phyloP scores from a whole-genome alignment of 768 basidiomycete genomes.

The Pleurotus platypus region DNA sequence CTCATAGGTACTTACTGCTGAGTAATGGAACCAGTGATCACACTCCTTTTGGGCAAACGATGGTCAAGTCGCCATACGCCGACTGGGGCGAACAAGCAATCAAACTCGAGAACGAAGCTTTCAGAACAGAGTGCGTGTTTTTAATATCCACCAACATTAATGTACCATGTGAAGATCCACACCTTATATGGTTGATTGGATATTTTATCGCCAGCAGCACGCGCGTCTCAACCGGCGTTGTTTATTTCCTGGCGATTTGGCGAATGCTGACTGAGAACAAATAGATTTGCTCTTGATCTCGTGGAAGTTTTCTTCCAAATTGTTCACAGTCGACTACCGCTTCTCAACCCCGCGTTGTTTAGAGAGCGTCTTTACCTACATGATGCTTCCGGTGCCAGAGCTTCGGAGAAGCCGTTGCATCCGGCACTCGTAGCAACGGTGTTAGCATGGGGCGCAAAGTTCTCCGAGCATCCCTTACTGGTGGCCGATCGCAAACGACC shows the following conservation, averaged over 20 bases:
- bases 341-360: conserved; percentile 82
- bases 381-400: conserved; percentile 21
- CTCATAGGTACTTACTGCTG: too few species aligned
- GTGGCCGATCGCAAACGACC: conserved; percentile 72
- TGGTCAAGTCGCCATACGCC: conserved; percentile 49
- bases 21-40: conserved; percentile 30
- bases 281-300: conserved; percentile 87
- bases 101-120: conserved; percentile 67
- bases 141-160: conserved; percentile 12
- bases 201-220: not conserved
- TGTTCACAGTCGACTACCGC: conserved; percentile 82
- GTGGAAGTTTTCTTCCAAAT: conserved; percentile 95
- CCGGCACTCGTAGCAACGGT: conserved; percentile 82
- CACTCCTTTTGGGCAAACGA: conserved; percentile 28
- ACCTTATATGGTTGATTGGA: not conserved
- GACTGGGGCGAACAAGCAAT: conserved; percentile 74
- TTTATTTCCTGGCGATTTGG: too few species aligned
- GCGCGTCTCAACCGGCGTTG: not conserved
- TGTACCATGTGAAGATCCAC: conserved; percentile 1
- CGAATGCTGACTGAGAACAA: too few species aligned
- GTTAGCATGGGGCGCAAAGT: conserved; percentile 89
- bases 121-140: conserved; percentile 77
- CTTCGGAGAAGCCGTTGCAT: conserved; percentile 42
- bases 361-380: conserved; percentile 62
- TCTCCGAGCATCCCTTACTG: conserved; percentile 87